Conservation (phyloP, 176 grass and related monocot species). For the Carex cristatella region DNA sequence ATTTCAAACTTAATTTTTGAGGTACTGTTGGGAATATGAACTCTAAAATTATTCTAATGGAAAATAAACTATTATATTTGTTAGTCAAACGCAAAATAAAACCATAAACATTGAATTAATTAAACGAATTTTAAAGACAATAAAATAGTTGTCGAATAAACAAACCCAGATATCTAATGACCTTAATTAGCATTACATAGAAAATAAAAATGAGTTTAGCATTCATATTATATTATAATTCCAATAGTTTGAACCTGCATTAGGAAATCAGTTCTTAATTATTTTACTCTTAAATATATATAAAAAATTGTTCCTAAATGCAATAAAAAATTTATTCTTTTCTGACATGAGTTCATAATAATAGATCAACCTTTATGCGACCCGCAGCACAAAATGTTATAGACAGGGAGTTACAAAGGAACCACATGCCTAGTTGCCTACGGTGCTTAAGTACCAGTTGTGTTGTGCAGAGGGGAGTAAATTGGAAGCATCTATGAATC, state of each 20-base stretch:
- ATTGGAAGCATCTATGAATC: slow-evolving; percentile 18
- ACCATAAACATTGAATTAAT: not conserved
- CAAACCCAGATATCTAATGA: not conserved
- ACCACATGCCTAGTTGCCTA: not conserved
- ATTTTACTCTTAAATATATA: not conserved
- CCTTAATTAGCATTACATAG: not conserved
- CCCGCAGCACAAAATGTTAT: not conserved
- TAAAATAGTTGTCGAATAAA: not conserved
- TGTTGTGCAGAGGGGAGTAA: not conserved
- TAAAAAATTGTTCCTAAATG: not conserved
- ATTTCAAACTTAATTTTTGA: too few species aligned
- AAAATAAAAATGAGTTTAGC: not conserved
- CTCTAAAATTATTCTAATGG: too few species aligned
- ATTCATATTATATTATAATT: not conserved
- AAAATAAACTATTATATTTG: too few species aligned
- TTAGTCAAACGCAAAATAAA: not conserved
- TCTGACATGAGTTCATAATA: not conserved
- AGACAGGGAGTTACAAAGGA: not conserved
- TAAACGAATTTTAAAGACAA: not conserved
- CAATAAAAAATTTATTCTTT: not conserved
- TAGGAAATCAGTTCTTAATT: not conserved
- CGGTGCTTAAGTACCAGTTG: not conserved
- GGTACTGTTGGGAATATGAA: too few species aligned
- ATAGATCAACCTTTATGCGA: not conserved
- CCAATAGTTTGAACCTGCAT: not conserved